Conservation (phyloP, 2,329 filamentous ascomycete species). For the Talaromyces pinophilus region DNA sequence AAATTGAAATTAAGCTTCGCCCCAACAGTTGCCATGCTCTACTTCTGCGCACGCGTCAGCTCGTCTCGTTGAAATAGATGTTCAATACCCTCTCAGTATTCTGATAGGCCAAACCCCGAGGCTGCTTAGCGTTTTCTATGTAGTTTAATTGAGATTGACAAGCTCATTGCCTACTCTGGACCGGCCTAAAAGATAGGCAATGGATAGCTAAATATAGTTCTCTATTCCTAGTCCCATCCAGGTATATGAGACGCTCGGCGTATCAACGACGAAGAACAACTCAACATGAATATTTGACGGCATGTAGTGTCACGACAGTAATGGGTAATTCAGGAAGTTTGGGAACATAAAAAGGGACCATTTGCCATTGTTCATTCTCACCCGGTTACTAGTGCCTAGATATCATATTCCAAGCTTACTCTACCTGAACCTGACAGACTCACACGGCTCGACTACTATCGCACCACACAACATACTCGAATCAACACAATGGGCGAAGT, state of each 20-base stretch:
- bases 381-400: background rate
- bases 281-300: background rate
- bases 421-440: background rate
- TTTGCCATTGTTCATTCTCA: background rate
- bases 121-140: background rate
- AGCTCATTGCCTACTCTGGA: background rate
- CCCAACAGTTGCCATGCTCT: background rate
- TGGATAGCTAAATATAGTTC: background rate
- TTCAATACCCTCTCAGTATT: background rate
- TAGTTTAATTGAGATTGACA: background rate
- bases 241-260: background rate
- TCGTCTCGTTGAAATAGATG: background rate
- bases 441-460: background rate
- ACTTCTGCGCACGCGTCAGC: background rate
- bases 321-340: background rate
- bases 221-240: background rate
- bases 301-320: background rate
- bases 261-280: background rate
- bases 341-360: background rate
- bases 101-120: background rate
- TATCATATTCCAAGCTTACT: background rate
- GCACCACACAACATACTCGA: background rate
- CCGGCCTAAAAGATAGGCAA: background rate
- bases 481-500: background rate
- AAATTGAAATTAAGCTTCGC: background rate